Evolutionary conservation across 2,329 filamentous ascomycete genomes (phyloP).

Genomic region (Trichoderma sp.): DNA sequence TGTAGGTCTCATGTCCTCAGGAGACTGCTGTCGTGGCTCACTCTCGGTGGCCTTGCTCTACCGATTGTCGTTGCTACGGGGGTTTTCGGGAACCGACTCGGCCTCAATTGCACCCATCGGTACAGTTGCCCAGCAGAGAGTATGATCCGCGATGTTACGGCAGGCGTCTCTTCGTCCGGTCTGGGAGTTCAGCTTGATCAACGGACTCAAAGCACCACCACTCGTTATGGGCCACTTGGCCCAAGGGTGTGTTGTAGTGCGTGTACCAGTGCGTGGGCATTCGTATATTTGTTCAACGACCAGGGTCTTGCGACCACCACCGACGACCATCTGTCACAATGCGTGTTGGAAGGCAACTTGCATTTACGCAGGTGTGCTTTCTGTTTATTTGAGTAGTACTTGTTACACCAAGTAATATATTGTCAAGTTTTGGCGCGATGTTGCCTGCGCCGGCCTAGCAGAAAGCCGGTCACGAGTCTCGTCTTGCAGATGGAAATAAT

Average conservation of each 20-base stretch:
- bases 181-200: neutral
- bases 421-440: neutral
- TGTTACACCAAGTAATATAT: neutral
- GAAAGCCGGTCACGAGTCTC: neutral
- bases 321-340: neutral
- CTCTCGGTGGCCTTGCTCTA: neutral
- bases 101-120: neutral
- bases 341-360: neutral
- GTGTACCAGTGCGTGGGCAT: neutral
- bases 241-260: neutral
- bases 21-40: conserved; percentile 16
- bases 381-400: neutral
- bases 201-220: neutral
- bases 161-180: neutral
- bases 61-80: conserved; percentile 4
- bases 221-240: neutral
- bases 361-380: neutral
- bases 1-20: neutral
- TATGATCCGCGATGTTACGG: neutral
- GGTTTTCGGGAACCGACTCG: neutral
- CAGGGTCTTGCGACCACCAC: neutral
- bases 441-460: neutral
- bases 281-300: neutral
- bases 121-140: neutral
- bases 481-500: conserved; percentile 6